Conservation (phyloP, 352 stramenopile species). For the Globisporangium nunn region DNA sequence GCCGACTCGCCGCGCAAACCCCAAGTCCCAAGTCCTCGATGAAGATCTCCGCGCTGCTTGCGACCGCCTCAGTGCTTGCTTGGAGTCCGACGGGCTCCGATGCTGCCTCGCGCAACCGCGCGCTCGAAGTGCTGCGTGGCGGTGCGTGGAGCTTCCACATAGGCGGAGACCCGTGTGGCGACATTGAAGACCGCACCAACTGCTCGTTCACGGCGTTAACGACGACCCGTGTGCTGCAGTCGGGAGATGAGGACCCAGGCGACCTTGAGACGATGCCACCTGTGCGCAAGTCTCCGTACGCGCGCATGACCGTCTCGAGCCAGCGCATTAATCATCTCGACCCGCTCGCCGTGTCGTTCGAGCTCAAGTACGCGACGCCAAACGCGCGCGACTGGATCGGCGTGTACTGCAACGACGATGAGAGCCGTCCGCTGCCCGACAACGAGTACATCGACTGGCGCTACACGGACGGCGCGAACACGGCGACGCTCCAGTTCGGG, state of each 20-base stretch:
- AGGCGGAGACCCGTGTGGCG: conserved; percentile 5
- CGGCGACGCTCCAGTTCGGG: conserved; percentile 11
- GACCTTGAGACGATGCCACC: conserved; percentile 6
- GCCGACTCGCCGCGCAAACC: neutral
- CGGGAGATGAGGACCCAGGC: neutral
- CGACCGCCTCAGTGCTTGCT: neutral
- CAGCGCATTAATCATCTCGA: conserved; percentile 12
- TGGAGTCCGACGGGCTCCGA: neutral
- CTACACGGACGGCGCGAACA: conserved; percentile 3
- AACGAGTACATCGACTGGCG: conserved; percentile 14
- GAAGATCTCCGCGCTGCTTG: neutral
- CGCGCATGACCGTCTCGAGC: conserved; percentile 9
- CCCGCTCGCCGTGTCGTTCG: conserved; percentile 8
- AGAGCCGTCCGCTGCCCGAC: conserved; percentile 4
- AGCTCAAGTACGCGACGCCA: conserved; percentile 8
- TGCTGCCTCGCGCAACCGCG: conserved; percentile 4
- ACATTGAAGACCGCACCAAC: conserved; percentile 3
- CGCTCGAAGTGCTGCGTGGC: conserved; percentile 7
- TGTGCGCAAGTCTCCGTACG: conserved; percentile 7
- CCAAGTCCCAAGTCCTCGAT: neutral
- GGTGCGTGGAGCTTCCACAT: conserved; percentile 8
- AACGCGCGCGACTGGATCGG: conserved; percentile 9
- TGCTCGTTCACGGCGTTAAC: conserved; percentile 2
- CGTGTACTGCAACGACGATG: conserved; percentile 14
- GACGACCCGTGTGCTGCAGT: neutral